phyloP scores from a whole-genome alignment of 129 eudicot genomes.

The Flaveria ramosissima region DNA sequence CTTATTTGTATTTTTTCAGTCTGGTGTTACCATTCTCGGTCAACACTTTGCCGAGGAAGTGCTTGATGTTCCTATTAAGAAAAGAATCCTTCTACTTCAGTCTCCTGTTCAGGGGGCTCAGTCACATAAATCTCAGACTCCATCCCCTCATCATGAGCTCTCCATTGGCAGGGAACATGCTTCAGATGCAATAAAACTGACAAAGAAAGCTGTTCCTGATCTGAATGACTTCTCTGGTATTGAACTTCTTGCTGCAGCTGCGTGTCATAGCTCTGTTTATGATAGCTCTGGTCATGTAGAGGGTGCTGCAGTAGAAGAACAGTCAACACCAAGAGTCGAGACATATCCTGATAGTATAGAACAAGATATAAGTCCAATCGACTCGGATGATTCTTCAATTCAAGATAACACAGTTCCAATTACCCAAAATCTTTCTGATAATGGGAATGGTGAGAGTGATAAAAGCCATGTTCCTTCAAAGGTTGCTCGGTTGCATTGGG shows the following conservation, averaged over 20 bases:
- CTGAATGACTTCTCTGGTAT: slow-evolving; percentile 69
- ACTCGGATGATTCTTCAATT: slow-evolving; percentile 31
- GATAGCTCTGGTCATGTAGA: slow-evolving; percentile 27
- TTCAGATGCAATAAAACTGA: slow-evolving; percentile 26
- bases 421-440: slow-evolving; percentile 24
- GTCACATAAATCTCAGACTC: slow-evolving; percentile 36
- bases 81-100: slow-evolving; percentile 55
- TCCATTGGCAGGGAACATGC: slow-evolving; percentile 3
- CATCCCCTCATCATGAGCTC: slow-evolving; percentile 28
- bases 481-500: slow-evolving; percentile 62
- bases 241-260: slow-evolving; percentile 71
- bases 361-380: slow-evolving; percentile 28
- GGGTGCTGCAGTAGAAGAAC: slow-evolving; percentile 38
- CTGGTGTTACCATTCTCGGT: slow-evolving; percentile 51
- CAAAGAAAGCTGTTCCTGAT: slow-evolving; percentile 21
- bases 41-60: slow-evolving; percentile 51
- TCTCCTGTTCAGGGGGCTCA: slow-evolving; percentile 41
- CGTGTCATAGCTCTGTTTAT: slow-evolving; percentile 36
- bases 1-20: slow-evolving; percentile 42
- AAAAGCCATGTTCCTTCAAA: slow-evolving; percentile 29
- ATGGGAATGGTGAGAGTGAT: slow-evolving; percentile 29
- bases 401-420: slow-evolving; percentile 27
- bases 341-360: slow-evolving; percentile 24
- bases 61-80: slow-evolving; percentile 75
- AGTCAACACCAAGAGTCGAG: slow-evolving; percentile 32